These are phyloP conservation scores for Dendrobium catenatum DNA, from an alignment of 106 monocot species.

Conservation along the genomic window DNA sequence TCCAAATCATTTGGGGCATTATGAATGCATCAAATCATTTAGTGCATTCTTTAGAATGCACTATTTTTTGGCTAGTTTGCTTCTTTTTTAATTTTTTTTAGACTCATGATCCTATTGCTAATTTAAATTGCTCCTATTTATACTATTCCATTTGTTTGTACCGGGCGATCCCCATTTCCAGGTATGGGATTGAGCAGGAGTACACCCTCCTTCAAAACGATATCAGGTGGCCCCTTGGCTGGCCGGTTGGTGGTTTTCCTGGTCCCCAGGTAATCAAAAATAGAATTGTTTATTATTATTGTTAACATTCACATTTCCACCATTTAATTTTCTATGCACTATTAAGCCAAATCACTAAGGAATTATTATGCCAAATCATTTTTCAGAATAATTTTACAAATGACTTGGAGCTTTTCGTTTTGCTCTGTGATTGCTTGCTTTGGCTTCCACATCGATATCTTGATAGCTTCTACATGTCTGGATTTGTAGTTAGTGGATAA, in stretches of 20 bases:
- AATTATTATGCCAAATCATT: too few species aligned
- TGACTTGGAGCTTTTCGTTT: neutral
- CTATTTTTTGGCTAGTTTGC: too few species aligned
- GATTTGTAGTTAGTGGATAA: neutral
- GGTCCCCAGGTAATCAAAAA: slow-evolving; percentile 59
- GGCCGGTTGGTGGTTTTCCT: slow-evolving; percentile 81
- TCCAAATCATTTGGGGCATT: too few species aligned
- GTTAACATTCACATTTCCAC: too few species aligned
- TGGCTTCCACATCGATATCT: neutral
- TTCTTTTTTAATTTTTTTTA: too few species aligned
- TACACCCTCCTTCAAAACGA: slow-evolving; percentile 82
- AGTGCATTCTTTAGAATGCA: too few species aligned
- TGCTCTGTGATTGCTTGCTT: neutral
- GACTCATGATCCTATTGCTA: too few species aligned
- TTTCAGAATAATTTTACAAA: neutral
- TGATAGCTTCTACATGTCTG: neutral
- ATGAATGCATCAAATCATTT: too few species aligned
- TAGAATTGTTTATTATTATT: neutral
- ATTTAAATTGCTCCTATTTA: too few species aligned
- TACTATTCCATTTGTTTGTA: neutral
- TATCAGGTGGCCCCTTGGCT: slow-evolving; percentile 80
- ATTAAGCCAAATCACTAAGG: too few species aligned
- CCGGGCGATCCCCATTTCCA: slow-evolving; percentile 5
- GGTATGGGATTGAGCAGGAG: slow-evolving; percentile 88
- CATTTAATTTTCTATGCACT: too few species aligned